phyloP scores from a whole-genome alignment of 345 rosid genomes.

The Aethionema arabicum region DNA sequence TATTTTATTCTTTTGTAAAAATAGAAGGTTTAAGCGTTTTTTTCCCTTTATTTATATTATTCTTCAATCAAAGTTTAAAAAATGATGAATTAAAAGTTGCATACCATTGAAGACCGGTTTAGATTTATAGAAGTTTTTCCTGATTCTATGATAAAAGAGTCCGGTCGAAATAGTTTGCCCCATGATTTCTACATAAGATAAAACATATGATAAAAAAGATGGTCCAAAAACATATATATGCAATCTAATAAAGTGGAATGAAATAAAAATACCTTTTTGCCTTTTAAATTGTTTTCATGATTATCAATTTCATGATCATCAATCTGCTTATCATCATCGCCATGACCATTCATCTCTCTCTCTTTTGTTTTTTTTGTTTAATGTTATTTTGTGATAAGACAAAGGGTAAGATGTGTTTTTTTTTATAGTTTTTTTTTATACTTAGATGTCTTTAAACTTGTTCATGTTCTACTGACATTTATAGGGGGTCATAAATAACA shows the following conservation, averaged over 20 bases:
- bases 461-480: too few species aligned
- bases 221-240: too few species aligned
- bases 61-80: neutral
- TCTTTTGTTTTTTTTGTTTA: neutral
- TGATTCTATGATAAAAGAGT: slow-evolving; percentile 74
- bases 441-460: too few species aligned
- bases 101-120: slow-evolving; percentile 37
- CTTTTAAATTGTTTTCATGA: slow-evolving; percentile 27
- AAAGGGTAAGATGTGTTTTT: too few species aligned
- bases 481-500: too few species aligned
- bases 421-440: too few species aligned
- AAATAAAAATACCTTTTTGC: slow-evolving; percentile 23
- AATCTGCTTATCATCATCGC: slow-evolving; percentile 16
- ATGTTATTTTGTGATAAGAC: neutral
- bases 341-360: slow-evolving; percentile 3
- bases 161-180: slow-evolving; percentile 64
- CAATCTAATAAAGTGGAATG: too few species aligned
- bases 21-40: too few species aligned
- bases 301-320: slow-evolving; percentile 17
- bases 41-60: too few species aligned
- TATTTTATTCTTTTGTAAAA: too few species aligned
- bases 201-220: too few species aligned
- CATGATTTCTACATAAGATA: slow-evolving; percentile 47
- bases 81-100: neutral
- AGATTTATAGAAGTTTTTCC: slow-evolving; percentile 42